Base-by-base conservation (phyloP, 1,284 basidiomycete genomes). In the Earliella scabrosa region DNA sequence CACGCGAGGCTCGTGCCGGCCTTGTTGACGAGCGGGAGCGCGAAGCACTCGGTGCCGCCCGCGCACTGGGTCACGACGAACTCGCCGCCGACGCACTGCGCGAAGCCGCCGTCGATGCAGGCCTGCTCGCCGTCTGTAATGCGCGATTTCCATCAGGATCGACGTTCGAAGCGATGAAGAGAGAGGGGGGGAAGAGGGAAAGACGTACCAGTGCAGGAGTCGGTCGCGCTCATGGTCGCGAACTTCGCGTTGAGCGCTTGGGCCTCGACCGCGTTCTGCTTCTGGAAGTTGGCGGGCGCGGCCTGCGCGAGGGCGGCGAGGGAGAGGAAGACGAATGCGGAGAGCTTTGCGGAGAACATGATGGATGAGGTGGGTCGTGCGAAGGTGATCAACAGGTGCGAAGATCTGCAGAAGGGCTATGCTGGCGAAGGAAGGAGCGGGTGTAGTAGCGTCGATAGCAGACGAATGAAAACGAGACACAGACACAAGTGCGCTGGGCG, bases 11-110 rank as follows among this genome's bases (percentile, higher is more conserved):
- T 76, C 0, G 80, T 82, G 20, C 83, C 83, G 18, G 76, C 64
- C 53, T 74, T 75, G 63, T 80, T 79, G 24, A 82, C 76, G 36
- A 82, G 72, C 0, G 85, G 85, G 27, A 85, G 75, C 1, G 82
- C 82, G 51, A 77, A 74, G 66, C 85, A 86, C 14, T 65, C 68
- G 3, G 73, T 68, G 18, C 69, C 73, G 20, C 59, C 61, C 6
- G 74, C 54, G 68, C 84, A 86, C 4, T 68, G 59, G 10, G 71
- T 74, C 46, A 77, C 38, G 0, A 50, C 52, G 71, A 75, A 77
- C 43, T 66, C 61, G 54, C 71, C 72, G 29, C 63, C 64, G 26
- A 72, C 66, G 64, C 76, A 78, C 56, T 75, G 74, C 11, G 74
- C 74, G 52, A 77, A 75, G n/a, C 64, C 55, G 21, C 61, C 60